Conservation (phyloP, 768 basidiomycete genomes). For the Dacryopinax spathularia region DNA sequence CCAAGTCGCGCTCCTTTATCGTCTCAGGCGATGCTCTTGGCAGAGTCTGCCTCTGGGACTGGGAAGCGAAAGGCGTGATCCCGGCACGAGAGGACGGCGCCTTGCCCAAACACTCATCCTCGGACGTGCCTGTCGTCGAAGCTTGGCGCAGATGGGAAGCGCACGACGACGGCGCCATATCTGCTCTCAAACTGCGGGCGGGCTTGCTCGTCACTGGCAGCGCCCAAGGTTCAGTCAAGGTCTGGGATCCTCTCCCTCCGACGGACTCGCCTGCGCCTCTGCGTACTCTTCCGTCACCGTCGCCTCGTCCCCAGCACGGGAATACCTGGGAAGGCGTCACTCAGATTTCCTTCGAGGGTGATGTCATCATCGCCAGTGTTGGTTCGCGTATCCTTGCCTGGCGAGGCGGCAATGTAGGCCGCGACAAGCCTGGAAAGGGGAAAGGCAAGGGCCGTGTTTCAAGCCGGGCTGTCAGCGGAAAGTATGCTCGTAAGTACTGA, state of each 20-base stretch:
- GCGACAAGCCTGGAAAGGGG: slow-evolving; percentile 15
- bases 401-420: slow-evolving; percentile 36
- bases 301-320: slow-evolving; percentile 19
- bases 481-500: slow-evolving; percentile 28
- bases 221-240: slow-evolving; percentile 38
- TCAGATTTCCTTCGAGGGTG: slow-evolving; percentile 44
- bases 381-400: slow-evolving; percentile 54
- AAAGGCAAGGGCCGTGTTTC: slow-evolving; percentile 10
- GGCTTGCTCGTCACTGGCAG: slow-evolving; percentile 54
- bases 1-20: slow-evolving; percentile 29
- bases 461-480: slow-evolving; percentile 16
- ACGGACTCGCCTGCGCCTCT: slow-evolving; percentile 34
- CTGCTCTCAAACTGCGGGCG: slow-evolving; percentile 47
- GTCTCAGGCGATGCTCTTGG: slow-evolving; percentile 54
- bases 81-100: slow-evolving; percentile 2
- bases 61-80: slow-evolving; percentile 18
- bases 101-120: background rate
- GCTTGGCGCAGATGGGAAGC: slow-evolving; percentile 41
- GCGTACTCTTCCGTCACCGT: slow-evolving; percentile 39
- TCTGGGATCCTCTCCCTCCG: slow-evolving; percentile 48
- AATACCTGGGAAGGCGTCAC: slow-evolving; percentile 33
- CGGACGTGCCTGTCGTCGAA: background rate
- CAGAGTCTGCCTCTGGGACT: slow-evolving; percentile 47
- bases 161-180: slow-evolving; percentile 48
- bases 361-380: slow-evolving; percentile 44